Base-by-base conservation (phyloP, 768 basidiomycete species). In the Phanerochaete sordida region DNA sequence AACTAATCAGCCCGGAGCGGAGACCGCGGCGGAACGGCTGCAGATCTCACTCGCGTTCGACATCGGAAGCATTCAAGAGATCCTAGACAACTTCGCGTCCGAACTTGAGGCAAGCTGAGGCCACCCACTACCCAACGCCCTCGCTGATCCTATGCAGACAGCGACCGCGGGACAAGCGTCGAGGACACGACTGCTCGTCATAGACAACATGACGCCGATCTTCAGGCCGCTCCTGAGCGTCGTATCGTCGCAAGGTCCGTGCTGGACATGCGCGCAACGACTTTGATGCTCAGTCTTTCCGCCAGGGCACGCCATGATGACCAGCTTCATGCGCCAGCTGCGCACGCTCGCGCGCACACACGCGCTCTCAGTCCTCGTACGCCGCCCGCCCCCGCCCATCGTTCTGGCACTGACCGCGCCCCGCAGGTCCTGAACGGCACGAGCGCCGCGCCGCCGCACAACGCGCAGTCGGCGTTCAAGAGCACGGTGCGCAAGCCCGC, bases 221-320 rank as follows among this genome's bases (percentile, higher is more conserved):
- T 68, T 92, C 13, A 80, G 82, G 9, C 85, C 88, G 1, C 73
- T 81, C 46, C 76, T 92, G 23, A 88, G 82, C 65, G 83, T 81
- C 0, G 76, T 83, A 2, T 86, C 90, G 3, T 81, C 88, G 2
- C 84, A 90, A 73, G 90, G 76, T 73, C 52, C 11, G 39, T 4
- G 4, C 19, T 43, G 52, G 35, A 11, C 28, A 11, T 12, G n/a
- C n/a, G n/a, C n/a, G n/a, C n/a, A n/a, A n/a, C n/a, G n/a, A n/a
- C n/a, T n/a, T n/a, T n/a, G n/a, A 52, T 33, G 9, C 23, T 33
- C n/a, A 37, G 9, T 45, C 16, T 39, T 47, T 19, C 24, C 30
- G 26, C 44, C 30, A 77, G 76, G 91, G 4, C 90, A 93, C 68
- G 85, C 88, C 0, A 73, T 81, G 19, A 91, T 91, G 88, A 81